phyloP scores from a whole-genome alignment of 139 green algal species.

The Coelastrella sp. region DNA sequence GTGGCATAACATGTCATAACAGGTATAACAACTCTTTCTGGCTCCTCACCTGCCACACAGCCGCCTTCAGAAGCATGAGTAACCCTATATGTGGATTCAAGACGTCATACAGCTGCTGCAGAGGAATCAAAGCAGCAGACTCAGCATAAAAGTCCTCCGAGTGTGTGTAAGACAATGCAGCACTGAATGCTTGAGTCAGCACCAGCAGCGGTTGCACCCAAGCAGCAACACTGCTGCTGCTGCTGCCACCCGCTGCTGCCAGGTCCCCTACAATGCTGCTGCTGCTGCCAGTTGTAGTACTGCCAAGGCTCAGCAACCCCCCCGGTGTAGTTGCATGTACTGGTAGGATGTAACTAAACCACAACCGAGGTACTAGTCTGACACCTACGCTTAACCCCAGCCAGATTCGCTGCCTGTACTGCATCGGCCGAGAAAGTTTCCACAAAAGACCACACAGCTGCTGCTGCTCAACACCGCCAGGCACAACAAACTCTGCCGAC shows the following conservation, averaged over 20 bases:
- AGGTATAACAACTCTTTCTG: too few species aligned
- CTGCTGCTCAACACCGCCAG: background rate
- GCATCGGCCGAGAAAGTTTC: background rate
- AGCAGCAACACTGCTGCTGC: background rate
- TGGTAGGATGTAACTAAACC: slow-evolving; percentile 25
- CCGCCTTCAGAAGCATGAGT: slow-evolving; percentile 25
- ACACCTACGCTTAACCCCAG: slow-evolving; percentile 13
- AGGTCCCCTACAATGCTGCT: slow-evolving; percentile 9
- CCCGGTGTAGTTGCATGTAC: background rate
- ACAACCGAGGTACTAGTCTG: slow-evolving; percentile 22
- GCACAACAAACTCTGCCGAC: background rate
- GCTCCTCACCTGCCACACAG: slow-evolving; percentile 44
- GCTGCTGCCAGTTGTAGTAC: background rate
- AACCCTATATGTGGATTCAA: background rate
- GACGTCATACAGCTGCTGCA: slow-evolving; percentile 40
- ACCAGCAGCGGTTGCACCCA: slow-evolving; percentile 41
- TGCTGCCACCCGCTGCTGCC: background rate
- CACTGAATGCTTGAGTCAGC: background rate
- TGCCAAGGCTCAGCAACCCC: background rate
- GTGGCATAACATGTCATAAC: too few species aligned
- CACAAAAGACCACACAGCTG: slow-evolving; percentile 34
- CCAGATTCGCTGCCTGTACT: slow-evolving; percentile 34
- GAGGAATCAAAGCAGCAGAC: background rate
- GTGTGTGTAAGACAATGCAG: slow-evolving; percentile 7
- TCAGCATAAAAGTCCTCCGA: slow-evolving; percentile 44